Base-by-base conservation (phyloP, 139 green algal genomes). In the Chlorella vulgaris region DNA sequence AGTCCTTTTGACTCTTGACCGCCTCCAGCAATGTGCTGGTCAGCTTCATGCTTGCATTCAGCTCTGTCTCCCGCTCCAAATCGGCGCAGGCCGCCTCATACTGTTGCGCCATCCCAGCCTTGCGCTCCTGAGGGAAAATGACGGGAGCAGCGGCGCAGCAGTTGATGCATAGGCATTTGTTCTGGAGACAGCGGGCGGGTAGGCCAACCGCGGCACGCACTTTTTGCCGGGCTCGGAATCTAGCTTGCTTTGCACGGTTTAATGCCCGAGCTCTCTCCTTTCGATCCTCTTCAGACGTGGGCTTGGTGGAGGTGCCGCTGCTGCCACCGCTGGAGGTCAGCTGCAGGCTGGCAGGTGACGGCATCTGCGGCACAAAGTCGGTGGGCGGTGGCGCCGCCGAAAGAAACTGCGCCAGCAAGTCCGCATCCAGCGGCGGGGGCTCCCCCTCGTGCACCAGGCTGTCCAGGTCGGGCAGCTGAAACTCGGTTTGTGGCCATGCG, bases 241-340 rank as follows among this genome's bases (percentile, higher is more conserved):
- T 42, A 5, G 42, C 42, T 42, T 76, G 69, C 69, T 76, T 76
- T n/a, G 69, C 69, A 15, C 69, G 42, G 42, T 76, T 76, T 42
- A 43, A 18, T 4, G 42, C 69, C 7, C 69, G 69, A 0, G 31
- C 26, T 13, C 42, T 40, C 42, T 61, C 69, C 4, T 62, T 28
- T 15, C 42, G 40, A 2, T 55, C 67, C 2, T 74, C 67, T 15
- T 29, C 67, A 3, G 67, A 13, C 5, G 10, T 36, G 39, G 67
- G 26, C 3, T 24, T 28, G 67, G 67, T 13, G 33, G 36, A 35
- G 21, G 67, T 65, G 55, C 55, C 55, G 55, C 55, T 65, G 55
- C 55, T 65, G 55, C n/a, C n/a, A 21, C 55, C 55, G 55, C 55
- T 29, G 15, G 55, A 65, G n/a, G 55, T 65, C 55, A 65, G 55